These are phyloP conservation scores for Curvularia spicifera DNA, from an alignment of 2,329 filamentous ascomycete genomes.

Conservation along the genomic window DNA sequence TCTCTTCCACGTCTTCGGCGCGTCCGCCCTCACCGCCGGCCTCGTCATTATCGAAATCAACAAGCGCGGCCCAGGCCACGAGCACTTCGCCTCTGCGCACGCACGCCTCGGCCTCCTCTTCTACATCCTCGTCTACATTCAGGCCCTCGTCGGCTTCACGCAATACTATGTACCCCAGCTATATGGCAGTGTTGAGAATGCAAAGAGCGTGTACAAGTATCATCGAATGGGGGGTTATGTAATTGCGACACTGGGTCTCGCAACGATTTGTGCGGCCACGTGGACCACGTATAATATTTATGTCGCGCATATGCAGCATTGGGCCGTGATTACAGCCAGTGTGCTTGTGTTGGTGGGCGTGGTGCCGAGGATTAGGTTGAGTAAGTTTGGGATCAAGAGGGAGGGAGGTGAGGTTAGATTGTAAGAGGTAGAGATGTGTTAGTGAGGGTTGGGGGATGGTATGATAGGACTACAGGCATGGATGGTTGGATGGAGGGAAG, in stretches of 20 bases:
- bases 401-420: conserved; percentile 14
- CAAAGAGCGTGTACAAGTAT: conserved; percentile 88
- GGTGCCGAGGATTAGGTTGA: conserved; percentile 77
- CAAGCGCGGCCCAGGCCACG: conserved; percentile 71
- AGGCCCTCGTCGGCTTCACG: conserved; percentile 80
- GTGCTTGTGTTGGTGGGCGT: conserved; percentile 74
- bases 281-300: conserved; percentile 75
- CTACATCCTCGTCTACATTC: conserved; percentile 71
- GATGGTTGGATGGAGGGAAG: neutral
- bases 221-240: conserved; percentile 81
- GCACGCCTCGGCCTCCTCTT: conserved; percentile 82
- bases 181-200: conserved; percentile 79
- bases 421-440: neutral
- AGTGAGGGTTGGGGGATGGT: neutral
- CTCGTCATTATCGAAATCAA: conserved; percentile 80
- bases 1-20: conserved; percentile 69
- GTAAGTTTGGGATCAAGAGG: conserved; percentile 71
- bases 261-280: conserved; percentile 76
- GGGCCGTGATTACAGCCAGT: conserved; percentile 72
- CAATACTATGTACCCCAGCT: conserved; percentile 77
- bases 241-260: conserved; percentile 72
- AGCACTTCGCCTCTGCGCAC: conserved; percentile 81
- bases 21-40: conserved; percentile 68
- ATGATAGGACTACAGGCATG: neutral
- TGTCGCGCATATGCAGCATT: conserved; percentile 74